A percentile compares a stretch with the other conserved stretches of the same genome.
These are phyloP conservation scores for Carex parvula DNA, from an alignment of 176 grass and related monocot genomes.

Conservation along the genomic window DNA sequence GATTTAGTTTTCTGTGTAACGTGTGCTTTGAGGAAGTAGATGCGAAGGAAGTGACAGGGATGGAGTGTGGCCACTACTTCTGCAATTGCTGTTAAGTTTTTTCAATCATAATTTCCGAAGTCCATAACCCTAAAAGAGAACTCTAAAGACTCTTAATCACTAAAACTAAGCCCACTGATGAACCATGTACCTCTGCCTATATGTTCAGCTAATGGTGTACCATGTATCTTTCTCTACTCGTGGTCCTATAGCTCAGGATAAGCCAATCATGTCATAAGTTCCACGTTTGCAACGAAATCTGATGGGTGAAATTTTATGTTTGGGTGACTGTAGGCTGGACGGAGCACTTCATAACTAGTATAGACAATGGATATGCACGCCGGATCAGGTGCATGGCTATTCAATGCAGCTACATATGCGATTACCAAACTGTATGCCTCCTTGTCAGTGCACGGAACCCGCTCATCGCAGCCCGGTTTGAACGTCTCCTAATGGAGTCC, in stretches of 20 bases:
- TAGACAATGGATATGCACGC: slow-evolving; percentile 8
- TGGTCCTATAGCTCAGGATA: background rate
- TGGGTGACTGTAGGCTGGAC: slow-evolving; percentile 18
- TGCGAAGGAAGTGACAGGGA: background rate
- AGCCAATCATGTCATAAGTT: background rate
- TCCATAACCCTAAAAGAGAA: background rate
- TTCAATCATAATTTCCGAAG: background rate
- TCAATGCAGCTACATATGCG: background rate
- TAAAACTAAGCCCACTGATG: background rate
- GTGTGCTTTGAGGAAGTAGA: slow-evolving; percentile 24
- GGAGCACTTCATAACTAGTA: slow-evolving; percentile 16
- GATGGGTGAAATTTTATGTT: slow-evolving; percentile 7
- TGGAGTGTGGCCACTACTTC: slow-evolving; percentile 25
- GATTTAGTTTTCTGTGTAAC: slow-evolving; percentile 5
- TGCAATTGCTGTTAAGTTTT: slow-evolving; percentile 21
- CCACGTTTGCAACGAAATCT: background rate
- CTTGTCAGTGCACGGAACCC: background rate
- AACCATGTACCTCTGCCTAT: background rate
- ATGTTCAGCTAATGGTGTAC: background rate
- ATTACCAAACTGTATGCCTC: slow-evolving; percentile 5
- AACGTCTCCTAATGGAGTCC: slow-evolving; percentile 13
- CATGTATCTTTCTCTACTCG: background rate
- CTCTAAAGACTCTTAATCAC: background rate
- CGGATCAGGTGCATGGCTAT: slow-evolving; percentile 15
- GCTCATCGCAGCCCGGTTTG: background rate